These are phyloP conservation scores for Yarrowia deformans DNA, from an alignment of 805 yeast species.

Conservation along the genomic window DNA sequence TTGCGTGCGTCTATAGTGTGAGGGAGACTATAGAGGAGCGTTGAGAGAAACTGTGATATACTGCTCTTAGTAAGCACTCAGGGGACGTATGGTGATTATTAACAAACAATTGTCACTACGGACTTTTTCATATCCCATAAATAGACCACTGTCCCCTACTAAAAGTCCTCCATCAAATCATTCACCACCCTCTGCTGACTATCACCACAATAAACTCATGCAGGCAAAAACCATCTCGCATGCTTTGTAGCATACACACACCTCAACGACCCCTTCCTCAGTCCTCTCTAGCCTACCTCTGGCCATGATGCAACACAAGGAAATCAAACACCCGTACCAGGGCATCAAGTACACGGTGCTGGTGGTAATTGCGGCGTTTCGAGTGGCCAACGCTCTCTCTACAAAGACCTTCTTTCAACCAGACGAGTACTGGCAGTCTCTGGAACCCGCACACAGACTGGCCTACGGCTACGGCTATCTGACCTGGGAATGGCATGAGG, in stretches of 20 bases:
- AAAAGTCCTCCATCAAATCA: no score
- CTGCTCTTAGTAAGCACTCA: no score
- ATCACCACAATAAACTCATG: background rate
- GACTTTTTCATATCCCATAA: no score
- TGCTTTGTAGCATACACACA: background rate
- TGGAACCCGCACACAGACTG: slow-evolving; percentile 86
- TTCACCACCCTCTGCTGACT: no score
- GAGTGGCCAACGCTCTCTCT: slow-evolving; percentile 69
- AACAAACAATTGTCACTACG: no score
- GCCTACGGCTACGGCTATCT: slow-evolving; percentile 81
- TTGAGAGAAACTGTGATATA: no score
- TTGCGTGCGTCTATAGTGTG: no score
- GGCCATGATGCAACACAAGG: slow-evolving; percentile 31
- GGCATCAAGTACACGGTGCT: slow-evolving; percentile 38
- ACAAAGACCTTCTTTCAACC: slow-evolving; percentile 88
- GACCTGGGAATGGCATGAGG: slow-evolving; percentile 94
- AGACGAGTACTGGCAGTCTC: slow-evolving; percentile 91
- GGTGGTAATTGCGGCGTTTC: slow-evolving; percentile 24
- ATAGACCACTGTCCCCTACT: no score
- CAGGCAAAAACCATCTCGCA: background rate
- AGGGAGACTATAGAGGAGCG: no score
- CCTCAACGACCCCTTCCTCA: background rate
- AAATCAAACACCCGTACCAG: slow-evolving; percentile 38
- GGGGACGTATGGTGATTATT: no score
- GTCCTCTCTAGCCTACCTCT: slow-evolving; percentile 4